These are phyloP conservation scores for Scedosporium aurantiacum DNA, from an alignment of 2,329 filamentous ascomycete genomes.

Conservation along the genomic window DNA sequence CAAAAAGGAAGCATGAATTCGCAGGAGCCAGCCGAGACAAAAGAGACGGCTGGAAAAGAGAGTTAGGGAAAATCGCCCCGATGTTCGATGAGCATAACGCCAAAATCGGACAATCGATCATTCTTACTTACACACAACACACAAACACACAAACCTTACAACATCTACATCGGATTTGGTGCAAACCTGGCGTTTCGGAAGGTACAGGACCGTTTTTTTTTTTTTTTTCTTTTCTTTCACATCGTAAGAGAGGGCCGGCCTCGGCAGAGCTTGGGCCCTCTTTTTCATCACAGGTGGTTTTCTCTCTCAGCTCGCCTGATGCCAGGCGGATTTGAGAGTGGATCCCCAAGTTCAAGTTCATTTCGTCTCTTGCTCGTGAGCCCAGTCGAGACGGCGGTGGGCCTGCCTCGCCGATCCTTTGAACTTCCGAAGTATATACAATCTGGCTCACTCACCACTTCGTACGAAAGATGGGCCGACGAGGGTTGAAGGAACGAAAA, in stretches of 20 bases:
- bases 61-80: not conserved
- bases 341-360: not conserved
- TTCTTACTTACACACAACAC: not conserved
- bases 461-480: too few relatives aligned
- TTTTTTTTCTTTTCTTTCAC: not conserved
- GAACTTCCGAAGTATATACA: too few relatives aligned
- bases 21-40: not conserved
- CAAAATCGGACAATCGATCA: not conserved
- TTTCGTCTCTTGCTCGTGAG: not conserved
- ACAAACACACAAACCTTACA: not conserved
- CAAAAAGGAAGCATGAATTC: not conserved
- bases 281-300: not conserved
- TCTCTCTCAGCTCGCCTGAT: not conserved
- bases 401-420: not conserved
- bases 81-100: not conserved
- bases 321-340: not conserved
- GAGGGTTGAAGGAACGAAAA: too few relatives aligned
- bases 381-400: not conserved
- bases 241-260: not conserved
- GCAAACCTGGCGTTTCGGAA: not conserved
- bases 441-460: too few relatives aligned
- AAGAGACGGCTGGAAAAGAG: not conserved
- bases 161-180: not conserved
- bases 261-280: not conserved
- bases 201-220: not conserved